A percentile compares a stretch with the other conserved stretches of the same genome.
phyloP scores from a whole-genome alignment of 2,329 filamentous ascomycete genomes.

The Metarhizium anisopliae region DNA sequence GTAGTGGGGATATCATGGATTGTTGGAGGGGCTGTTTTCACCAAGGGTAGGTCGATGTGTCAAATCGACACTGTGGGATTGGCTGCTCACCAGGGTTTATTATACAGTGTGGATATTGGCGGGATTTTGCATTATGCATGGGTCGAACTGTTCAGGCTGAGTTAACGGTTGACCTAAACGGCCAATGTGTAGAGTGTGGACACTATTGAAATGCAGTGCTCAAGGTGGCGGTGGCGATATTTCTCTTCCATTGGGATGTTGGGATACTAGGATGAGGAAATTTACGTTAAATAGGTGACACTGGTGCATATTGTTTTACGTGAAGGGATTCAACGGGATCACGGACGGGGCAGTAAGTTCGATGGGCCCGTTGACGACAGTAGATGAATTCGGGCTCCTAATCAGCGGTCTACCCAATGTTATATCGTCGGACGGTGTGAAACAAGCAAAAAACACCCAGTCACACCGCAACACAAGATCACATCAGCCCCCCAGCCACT shows the following conservation, averaged over 20 bases:
- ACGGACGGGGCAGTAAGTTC: too few relatives aligned
- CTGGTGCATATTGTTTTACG: too few relatives aligned
- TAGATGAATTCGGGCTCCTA: too few relatives aligned
- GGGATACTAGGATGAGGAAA: not conserved
- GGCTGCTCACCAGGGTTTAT: not conserved
- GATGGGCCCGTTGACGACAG: too few relatives aligned
- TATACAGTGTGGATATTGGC: not conserved
- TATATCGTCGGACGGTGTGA: not conserved
- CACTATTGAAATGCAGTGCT: not conserved
- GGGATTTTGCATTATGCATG: not conserved
- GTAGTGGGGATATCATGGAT: not conserved
- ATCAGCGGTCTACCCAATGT: too few relatives aligned
- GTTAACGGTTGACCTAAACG: not conserved
- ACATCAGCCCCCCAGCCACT: not conserved
- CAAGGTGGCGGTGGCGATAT: not conserved
- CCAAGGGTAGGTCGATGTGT: not conserved
- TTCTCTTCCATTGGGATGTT: not conserved
- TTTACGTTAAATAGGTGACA: not conserved
- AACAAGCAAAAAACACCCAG: not conserved
- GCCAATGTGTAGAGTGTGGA: not conserved
- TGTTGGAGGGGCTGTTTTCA: not conserved
- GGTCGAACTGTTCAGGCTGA: not conserved
- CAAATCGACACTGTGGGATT: conserved; percentile 13
- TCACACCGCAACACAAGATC: not conserved
- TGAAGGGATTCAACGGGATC: too few relatives aligned